phyloP scores from a whole-genome alignment of 805 yeast genomes.

The Candida qinlingensis region DNA sequence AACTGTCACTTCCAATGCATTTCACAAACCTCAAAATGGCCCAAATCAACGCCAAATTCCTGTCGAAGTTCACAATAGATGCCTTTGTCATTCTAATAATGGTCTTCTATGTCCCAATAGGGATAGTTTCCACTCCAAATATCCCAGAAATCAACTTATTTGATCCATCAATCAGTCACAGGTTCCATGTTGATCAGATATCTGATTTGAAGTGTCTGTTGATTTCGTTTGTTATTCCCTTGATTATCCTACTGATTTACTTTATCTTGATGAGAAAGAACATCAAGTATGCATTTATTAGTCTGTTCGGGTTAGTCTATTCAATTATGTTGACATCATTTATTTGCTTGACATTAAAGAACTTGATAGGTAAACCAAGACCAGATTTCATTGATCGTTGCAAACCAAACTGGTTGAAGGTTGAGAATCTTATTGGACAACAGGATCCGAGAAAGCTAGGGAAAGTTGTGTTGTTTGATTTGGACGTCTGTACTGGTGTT shows the following conservation, averaged over 20 bases:
- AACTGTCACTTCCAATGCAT: not conserved
- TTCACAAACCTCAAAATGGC: slow-evolving; percentile 1
- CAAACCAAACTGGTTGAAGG: slow-evolving; percentile 39
- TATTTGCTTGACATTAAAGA: slow-evolving; percentile 47
- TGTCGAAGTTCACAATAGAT: slow-evolving; percentile 5
- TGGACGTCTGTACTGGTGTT: slow-evolving; percentile 55
- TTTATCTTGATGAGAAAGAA: slow-evolving; percentile 2
- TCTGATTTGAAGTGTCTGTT: slow-evolving; percentile 2
- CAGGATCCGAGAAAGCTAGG: slow-evolving; percentile 6
- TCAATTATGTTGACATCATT: slow-evolving; percentile 9
- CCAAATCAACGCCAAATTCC: not conserved
- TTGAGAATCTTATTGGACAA: slow-evolving; percentile 9
- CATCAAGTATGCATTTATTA: slow-evolving; percentile 5
- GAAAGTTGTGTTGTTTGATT: slow-evolving; percentile 8
- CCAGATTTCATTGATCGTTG: slow-evolving; percentile 91
- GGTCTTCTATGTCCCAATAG: slow-evolving; percentile 3
- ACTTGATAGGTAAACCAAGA: slow-evolving; percentile 80
- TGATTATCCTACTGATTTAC: not conserved
- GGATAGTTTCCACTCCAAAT: slow-evolving; percentile 3
- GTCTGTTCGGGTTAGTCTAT: slow-evolving; percentile 8
- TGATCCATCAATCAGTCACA: slow-evolving; percentile 10
- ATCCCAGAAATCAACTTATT: slow-evolving; percentile 8
- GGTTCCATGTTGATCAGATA: slow-evolving; percentile 2
- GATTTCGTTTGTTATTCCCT: slow-evolving; percentile 2
- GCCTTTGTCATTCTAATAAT: not conserved